These are phyloP conservation scores for Pelargonium nanum DNA, from an alignment of 345 rosid species.

Conservation along the genomic window DNA sequence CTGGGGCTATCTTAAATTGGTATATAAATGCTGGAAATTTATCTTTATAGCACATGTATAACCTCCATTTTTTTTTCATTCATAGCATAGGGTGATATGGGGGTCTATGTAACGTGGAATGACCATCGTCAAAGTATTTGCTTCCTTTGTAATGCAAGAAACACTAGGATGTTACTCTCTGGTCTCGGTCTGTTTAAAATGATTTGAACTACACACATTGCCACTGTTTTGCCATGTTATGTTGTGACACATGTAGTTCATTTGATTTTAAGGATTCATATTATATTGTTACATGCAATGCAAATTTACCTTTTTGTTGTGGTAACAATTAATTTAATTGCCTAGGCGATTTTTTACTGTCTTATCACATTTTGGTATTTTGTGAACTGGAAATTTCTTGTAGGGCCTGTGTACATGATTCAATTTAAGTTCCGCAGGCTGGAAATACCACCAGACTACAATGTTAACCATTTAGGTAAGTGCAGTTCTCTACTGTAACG, in stretches of 20 bases:
- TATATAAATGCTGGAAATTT: not conserved
- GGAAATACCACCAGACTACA: constrained; percentile 86
- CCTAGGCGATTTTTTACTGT: not conserved
- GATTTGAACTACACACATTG: not conserved
- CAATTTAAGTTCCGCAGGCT: constrained; percentile 86
- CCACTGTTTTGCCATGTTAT: not conserved
- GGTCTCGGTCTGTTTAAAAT: too few relatives aligned
- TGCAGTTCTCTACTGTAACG: not conserved
- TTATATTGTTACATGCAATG: not conserved
- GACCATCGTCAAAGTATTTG: not conserved
- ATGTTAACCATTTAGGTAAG: constrained; percentile 68
- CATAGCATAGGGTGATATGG: not conserved
- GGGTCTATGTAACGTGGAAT: not conserved
- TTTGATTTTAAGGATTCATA: not conserved
- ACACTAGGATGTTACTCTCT: too few relatives aligned
- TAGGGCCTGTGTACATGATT: constrained; percentile 80
- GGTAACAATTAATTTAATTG: not conserved
- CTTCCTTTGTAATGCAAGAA: too few relatives aligned
- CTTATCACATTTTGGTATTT: not conserved
- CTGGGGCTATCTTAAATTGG: not conserved
- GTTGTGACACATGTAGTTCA: not conserved
- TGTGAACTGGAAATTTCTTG: constrained; percentile 1
- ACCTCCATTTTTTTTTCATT: constrained; percentile 2
- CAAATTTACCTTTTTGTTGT: not conserved
- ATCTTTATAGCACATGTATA: not conserved